Percentiles rank a stretch among this genome's conserved stretches.
These are phyloP conservation scores for Saccharomyces pastorianus DNA, from an alignment of 1,139 yeast genomes.

Conservation along the genomic window DNA sequence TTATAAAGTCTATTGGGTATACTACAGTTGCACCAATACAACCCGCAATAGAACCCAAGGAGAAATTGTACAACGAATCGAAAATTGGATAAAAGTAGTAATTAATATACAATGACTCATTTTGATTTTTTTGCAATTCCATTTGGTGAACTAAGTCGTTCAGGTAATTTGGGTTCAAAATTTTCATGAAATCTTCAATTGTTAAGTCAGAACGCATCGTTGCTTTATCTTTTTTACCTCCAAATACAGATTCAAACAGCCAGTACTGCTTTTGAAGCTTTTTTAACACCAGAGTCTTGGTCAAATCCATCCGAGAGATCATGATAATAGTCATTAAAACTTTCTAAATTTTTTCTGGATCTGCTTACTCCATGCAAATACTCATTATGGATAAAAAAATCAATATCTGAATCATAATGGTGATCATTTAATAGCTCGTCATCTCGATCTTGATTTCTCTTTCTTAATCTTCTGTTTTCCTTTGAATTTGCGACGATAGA, in stretches of 20 bases:
- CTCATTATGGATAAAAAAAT: slow-evolving; percentile 26
- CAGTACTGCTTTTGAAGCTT: slow-evolving; percentile 10
- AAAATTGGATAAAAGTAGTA: slow-evolving; percentile 48
- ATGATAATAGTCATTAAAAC: slow-evolving; percentile 31
- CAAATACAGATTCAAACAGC: slow-evolving; percentile 13
- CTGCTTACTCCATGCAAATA: slow-evolving; percentile 21
- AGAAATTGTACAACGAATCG: slow-evolving; percentile 80
- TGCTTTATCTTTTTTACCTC: slow-evolving; percentile 12
- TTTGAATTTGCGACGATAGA: slow-evolving; percentile 33
- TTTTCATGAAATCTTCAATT: slow-evolving; percentile 36
- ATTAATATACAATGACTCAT: slow-evolving; percentile 29
- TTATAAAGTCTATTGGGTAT: slow-evolving; percentile 91
- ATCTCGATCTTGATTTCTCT: neutral
- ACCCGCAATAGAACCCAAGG: slow-evolving; percentile 91
- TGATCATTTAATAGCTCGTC: slow-evolving; percentile 6
- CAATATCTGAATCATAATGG: slow-evolving; percentile 26
- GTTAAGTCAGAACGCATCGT: slow-evolving; percentile 25
- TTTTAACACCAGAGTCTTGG: slow-evolving; percentile 12
- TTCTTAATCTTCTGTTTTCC: slow-evolving; percentile 15
- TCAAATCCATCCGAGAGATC: slow-evolving; percentile 29
- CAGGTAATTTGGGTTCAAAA: slow-evolving; percentile 40
- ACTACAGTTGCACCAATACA: slow-evolving; percentile 98
- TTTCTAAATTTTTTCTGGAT: slow-evolving; percentile 19
- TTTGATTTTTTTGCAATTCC: slow-evolving; percentile 25
- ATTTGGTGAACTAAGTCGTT: slow-evolving; percentile 54